Conservation (phyloP, 768 basidiomycete genomes). For the Lyophyllum decastes region DNA sequence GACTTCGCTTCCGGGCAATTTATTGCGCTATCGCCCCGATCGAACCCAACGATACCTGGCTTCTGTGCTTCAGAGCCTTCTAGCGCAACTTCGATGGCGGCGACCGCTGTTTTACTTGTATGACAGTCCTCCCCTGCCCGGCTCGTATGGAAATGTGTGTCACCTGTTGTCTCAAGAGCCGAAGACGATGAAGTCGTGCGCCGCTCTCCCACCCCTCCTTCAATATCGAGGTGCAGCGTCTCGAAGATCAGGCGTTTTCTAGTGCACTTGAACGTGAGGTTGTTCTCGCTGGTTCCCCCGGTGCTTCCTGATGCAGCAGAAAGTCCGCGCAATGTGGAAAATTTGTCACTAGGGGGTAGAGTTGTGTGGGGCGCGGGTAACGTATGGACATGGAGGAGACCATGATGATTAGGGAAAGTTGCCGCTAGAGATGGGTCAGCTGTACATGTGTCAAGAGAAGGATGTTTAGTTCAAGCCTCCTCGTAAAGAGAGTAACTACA, state of each 20-base stretch:
- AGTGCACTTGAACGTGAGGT: constrained; percentile 92
- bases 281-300: constrained; percentile 88
- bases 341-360: constrained; percentile 77
- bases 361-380: constrained; percentile 77
- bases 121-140: constrained; percentile 5
- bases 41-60: neutral
- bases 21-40: constrained; percentile 9
- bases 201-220: constrained; percentile 82
- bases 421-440: constrained; percentile 75
- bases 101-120: constrained; percentile 22
- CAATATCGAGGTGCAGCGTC: constrained; percentile 85
- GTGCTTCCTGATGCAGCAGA: constrained; percentile 50
- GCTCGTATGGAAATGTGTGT: constrained; percentile 14
- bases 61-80: constrained; percentile 31
- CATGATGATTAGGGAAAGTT: constrained; percentile 84
- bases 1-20: constrained; percentile 23
- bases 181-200: constrained; percentile 54
- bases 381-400: constrained; percentile 74
- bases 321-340: constrained; percentile 83
- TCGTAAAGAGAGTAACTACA: neutral
- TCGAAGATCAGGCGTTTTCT: constrained; percentile 87
- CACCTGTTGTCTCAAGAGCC: constrained; percentile 13
- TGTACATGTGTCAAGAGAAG: constrained; percentile 26
- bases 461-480: neutral
- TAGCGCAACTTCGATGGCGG: constrained; percentile 45